phyloP scores from a whole-genome alignment of 495 filamentous ascomycete species.

The Penicillium lividum region DNA sequence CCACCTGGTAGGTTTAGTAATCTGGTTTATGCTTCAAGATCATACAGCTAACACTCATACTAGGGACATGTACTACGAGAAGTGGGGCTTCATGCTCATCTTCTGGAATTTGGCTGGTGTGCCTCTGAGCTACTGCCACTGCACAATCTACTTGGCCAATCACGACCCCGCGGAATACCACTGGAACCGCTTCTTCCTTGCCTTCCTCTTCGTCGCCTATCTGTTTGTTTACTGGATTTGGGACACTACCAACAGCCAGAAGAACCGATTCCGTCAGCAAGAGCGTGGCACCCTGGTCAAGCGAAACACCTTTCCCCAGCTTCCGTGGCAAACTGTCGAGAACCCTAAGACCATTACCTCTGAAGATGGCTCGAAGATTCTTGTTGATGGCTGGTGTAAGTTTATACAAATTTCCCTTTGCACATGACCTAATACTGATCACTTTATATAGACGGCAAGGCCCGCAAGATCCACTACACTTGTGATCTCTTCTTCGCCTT shows the following conservation, averaged over 20 bases:
- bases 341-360: slow-evolving; percentile 88
- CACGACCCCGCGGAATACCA: slow-evolving; percentile 80
- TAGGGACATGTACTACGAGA: slow-evolving; percentile 98
- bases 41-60: background rate
- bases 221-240: slow-evolving; percentile 89
- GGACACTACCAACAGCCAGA: slow-evolving; percentile 90
- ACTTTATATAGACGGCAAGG: slow-evolving; percentile 60
- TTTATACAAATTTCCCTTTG: slow-evolving; percentile 15
- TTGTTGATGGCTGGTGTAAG: slow-evolving; percentile 89
- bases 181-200: slow-evolving; percentile 69
- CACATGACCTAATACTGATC: slow-evolving; percentile 6
- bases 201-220: slow-evolving; percentile 67
- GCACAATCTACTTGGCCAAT: slow-evolving; percentile 89
- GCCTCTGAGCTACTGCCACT: slow-evolving; percentile 95
- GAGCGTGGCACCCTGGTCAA: slow-evolving; percentile 71
- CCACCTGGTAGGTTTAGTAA: slow-evolving; percentile 68
- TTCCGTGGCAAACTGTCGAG: slow-evolving; percentile 83
- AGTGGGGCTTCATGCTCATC: slow-evolving; percentile 99
- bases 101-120: slow-evolving; percentile 99
- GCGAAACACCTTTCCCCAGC: slow-evolving; percentile 87
- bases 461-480: slow-evolving; percentile 93
- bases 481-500: slow-evolving; percentile 81
- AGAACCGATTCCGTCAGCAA: slow-evolving; percentile 86
- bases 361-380: slow-evolving; percentile 72
- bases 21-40: no score